Evolutionary conservation across 2,329 filamentous ascomycete species (phyloP), one percentile per base, ranked within the genome.

Genomic region (Passalora sequoiae): DNA sequence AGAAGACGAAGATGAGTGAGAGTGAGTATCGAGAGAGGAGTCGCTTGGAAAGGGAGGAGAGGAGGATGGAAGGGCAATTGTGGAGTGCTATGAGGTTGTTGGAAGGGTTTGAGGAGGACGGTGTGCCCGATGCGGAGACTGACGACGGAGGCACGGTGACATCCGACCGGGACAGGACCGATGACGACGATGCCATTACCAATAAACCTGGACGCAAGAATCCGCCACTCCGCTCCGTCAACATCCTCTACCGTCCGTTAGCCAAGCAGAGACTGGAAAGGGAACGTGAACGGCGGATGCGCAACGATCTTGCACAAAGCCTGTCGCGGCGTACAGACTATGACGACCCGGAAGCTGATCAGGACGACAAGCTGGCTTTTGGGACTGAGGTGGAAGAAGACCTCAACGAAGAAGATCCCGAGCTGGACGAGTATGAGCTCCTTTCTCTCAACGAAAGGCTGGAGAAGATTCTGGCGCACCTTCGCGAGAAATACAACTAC

Each of bases 71-170:
- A 64, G 77, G 76, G 19, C 78, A 85, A 63, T 72, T 91, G 16
- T 75, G 76, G 50, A 86, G 80, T 1, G 91, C 88, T 16, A 89
- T 95, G 74, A 85, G 84, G 56, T 80, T 92, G 7, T 81, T 86
- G 2, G 88, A 95, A 69, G 70, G 80, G 40, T 76, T 97, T 66
- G 81, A 85, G 47, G 75, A 76, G 5, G 79, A 81, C 53, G 33
- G 33, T 15, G 19, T 22, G 20, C 19, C 33, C 3, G n/a, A 13
- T 5, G 19, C 20, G 15, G 19, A 17, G 5, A n/a, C 17, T 15
- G 51, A 37, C 29, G 57, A 62, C 41, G 43, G 19, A 9, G 31
- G 16, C 15, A 20, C 10, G 25, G 22, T 53, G 21, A 49, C 54
- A 16, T 6, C 32, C 2, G 43, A 37, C 13, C n/a, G n/a, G n/a